phyloP scores from a whole-genome alignment of 768 basidiomycete genomes.

The Hygrophoropsis aurantiaca region DNA sequence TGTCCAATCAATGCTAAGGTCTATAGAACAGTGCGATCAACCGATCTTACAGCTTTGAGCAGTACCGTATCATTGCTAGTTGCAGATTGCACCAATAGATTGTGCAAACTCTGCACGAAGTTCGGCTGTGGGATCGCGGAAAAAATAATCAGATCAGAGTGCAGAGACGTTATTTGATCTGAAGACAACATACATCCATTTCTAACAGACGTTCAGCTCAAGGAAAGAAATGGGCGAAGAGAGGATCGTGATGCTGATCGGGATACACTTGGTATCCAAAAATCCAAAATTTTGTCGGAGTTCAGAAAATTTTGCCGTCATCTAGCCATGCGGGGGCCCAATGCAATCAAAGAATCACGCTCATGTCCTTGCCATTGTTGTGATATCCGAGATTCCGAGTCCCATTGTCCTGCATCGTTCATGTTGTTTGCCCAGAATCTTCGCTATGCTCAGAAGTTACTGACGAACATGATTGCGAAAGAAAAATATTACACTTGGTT shows the following conservation, averaged over 20 bases:
- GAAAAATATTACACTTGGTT: too few relatives aligned
- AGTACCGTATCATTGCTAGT: conserved; percentile 80
- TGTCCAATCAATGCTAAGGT: conserved; percentile 7
- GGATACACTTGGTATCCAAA: conserved; percentile 17
- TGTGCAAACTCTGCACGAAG: conserved; percentile 81
- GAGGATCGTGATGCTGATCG: conserved; percentile 26
- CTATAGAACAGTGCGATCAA: conserved; percentile 25
- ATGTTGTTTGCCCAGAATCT: too few relatives aligned
- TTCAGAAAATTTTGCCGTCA: conserved; percentile 36
- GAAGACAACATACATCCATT: conserved; percentile 31
- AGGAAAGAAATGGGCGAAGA: conserved; percentile 27
- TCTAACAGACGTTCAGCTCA: conserved; percentile 18
- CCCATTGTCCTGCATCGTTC: too few relatives aligned
- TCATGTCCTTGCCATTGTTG: too few relatives aligned
- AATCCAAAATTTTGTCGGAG: conserved; percentile 60
- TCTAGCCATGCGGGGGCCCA: not conserved
- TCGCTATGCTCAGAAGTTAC: too few relatives aligned
- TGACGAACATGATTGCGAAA: too few relatives aligned
- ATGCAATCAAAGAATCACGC: not conserved
- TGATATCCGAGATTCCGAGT: too few relatives aligned
- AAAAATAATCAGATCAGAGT: conserved; percentile 9
- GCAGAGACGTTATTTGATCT: not conserved
- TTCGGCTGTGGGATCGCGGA: conserved; percentile 43
- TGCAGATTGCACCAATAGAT: conserved; percentile 81
- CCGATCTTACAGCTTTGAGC: conserved; percentile 78